phyloP scores from a whole-genome alignment of 257 asterid species.

The Salvia miltiorrhiza region DNA sequence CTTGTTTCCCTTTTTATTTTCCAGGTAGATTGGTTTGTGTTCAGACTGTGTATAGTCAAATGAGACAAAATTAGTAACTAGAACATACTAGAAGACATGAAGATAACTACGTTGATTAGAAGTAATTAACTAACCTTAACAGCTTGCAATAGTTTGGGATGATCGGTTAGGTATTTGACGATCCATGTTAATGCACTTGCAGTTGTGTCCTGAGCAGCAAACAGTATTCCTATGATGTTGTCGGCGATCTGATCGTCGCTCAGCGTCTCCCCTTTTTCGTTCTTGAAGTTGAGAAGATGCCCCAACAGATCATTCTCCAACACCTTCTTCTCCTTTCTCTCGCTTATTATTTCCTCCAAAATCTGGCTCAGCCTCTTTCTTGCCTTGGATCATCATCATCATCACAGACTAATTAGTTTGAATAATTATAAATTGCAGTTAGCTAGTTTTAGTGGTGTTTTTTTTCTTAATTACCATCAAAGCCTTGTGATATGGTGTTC shows the following conservation, averaged over 20 bases:
- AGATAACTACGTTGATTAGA: too few relatives aligned
- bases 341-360: constrained; percentile 49
- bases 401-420: too few relatives aligned
- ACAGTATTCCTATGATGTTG: constrained; percentile 77
- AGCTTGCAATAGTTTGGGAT: constrained; percentile 53
- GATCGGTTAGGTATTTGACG: constrained; percentile 67
- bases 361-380: constrained; percentile 55
- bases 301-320: constrained; percentile 47
- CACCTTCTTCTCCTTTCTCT: constrained; percentile 47
- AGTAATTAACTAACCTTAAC: constrained; percentile 45
- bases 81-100: background rate
- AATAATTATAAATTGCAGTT: too few relatives aligned
- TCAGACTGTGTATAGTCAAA: constrained; percentile 43
- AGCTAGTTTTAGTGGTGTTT: background rate
- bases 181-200: constrained; percentile 91
- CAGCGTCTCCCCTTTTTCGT: constrained; percentile 39
- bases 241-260: constrained; percentile 68
- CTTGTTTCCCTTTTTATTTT: constrained; percentile 46
- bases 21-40: constrained; percentile 45
- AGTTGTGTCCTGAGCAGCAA: constrained; percentile 97
- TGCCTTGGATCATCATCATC: constrained; percentile 48
- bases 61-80: background rate
- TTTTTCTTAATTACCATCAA: constrained; percentile 35
- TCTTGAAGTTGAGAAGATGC: constrained; percentile 47
- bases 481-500: constrained; percentile 74